Conservation (phyloP, 169 alveolate genomes). For the Blepharisma undulans region DNA sequence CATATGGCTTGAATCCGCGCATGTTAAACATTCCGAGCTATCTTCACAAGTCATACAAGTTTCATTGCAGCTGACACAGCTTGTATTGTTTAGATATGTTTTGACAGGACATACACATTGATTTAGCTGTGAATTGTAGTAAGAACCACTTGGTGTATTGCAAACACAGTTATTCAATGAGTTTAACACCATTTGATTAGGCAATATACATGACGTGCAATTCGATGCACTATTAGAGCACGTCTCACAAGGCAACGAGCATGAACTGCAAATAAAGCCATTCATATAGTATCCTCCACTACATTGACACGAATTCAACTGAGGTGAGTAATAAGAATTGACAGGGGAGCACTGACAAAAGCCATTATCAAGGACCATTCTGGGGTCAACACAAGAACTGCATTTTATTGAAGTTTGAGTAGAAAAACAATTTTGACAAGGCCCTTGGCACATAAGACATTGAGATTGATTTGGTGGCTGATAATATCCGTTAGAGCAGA, state of each 20-base stretch:
- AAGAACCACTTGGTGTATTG: not conserved
- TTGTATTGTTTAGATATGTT: not conserved
- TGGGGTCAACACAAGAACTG: not conserved
- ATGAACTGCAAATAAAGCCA: not conserved
- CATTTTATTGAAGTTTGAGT: not conserved
- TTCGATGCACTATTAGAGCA: not conserved
- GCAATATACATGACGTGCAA: not conserved
- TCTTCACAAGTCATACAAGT: not conserved
- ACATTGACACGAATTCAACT: not conserved
- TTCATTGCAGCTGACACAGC: not conserved
- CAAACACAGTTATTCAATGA: not conserved
- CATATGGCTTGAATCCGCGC: not conserved
- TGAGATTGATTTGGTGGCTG: not conserved
- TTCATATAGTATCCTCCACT: not conserved
- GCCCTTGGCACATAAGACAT: not conserved
- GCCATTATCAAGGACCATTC: not conserved
- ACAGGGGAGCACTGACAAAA: not conserved
- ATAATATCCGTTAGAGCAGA: not conserved
- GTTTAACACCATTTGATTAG: not conserved
- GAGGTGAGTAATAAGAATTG: not conserved
- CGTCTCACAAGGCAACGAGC: not conserved
- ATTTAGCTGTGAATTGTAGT: not conserved
- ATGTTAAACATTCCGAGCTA: not conserved
- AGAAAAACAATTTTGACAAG: not conserved
- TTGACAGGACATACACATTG: not conserved